Evolutionary conservation across 306 rosid genomes (phyloP), one percentile per base, ranked within the genome.

Genomic region (Cajanus cajan): DNA sequence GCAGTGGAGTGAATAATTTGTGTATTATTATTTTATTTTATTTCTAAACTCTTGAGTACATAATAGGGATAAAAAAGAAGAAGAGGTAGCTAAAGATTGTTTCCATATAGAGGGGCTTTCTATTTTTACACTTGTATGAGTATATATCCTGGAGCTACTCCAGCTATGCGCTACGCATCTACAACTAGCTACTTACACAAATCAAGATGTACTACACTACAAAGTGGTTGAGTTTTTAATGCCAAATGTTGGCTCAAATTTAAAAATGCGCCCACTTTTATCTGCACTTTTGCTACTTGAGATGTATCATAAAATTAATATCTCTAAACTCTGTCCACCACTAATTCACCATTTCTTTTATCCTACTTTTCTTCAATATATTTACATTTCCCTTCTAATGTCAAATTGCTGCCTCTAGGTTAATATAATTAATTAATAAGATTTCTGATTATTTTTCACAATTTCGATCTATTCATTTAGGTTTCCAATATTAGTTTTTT

Each of bases 201-300:
- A 86, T 80, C 85, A 83, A 80, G 55, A 68, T 59, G 85, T 86
- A 77, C 87, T 59, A 54, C 67, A 25, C 66, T 52, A 44, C 76
- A 51, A 80, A 77, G 83, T 83, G 79, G 87, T 83, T 86, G 85
- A 62, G 63, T 68, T 83, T 77, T 83, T 83, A 86, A 80, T 83
- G 83, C 83, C 85, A 77, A 83, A 77, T 83, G 83, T 83, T 86
- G 61, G 85, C 82, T 86, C 87, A 68, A 83, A 67, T 66, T 86
- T 36, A 76, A 72, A 61, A 77, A 68, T 77, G 79, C 54, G 47
- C 55, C 78, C 77, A 80, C 83, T 82, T 73, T 80, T 76, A 51
- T 68, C 73, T 68, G 73, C 81, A 51, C 54, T 77, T 86, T 86
- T 86, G 45, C 83, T 31, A 62, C 62, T 67, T 36, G 43, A 83